phyloP scores from a whole-genome alignment of 2,329 filamentous ascomycete species.

The Tricladium varicosporioides region DNA sequence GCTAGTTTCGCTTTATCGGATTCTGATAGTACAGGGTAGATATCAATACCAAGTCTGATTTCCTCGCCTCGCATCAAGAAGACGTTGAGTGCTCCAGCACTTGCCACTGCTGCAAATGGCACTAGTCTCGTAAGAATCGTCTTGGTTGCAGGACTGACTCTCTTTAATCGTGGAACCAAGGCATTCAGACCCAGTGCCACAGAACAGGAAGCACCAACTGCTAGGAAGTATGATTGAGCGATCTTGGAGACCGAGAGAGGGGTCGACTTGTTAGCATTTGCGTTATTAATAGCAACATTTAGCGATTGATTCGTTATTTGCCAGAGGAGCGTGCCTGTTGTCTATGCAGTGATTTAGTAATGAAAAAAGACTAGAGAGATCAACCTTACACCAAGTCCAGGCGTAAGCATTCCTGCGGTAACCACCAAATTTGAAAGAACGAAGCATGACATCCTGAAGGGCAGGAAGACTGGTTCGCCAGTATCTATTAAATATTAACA shows the following conservation, averaged over 20 bases:
- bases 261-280: conserved; percentile 97
- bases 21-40: conserved; percentile 77
- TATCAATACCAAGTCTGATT: conserved; percentile 87
- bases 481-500: conserved; percentile 61
- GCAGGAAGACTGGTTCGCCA: conserved; percentile 85
- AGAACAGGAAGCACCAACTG: conserved; percentile 88
- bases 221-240: conserved; percentile 84
- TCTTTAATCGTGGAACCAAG: conserved; percentile 79
- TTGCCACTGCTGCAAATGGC: conserved; percentile 92
- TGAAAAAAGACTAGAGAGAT: background rate
- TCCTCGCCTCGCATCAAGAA: conserved; percentile 98
- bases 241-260: conserved; percentile 79
- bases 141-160: conserved; percentile 71
- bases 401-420: conserved; percentile 95
- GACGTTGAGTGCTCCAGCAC: conserved; percentile 88
- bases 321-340: conserved; percentile 84
- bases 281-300: conserved; percentile 96
- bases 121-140: conserved; percentile 82
- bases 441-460: conserved; percentile 97
- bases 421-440: conserved; percentile 92
- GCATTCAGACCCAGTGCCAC: conserved; percentile 92
- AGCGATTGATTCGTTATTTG: conserved; percentile 96
- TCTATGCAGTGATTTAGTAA: conserved; percentile 45
- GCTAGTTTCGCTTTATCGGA: conserved; percentile 60
- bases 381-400: conserved; percentile 66